Evolutionary conservation across 768 basidiomycete species (phyloP).

Genomic region (Boletus sensibilis): DNA sequence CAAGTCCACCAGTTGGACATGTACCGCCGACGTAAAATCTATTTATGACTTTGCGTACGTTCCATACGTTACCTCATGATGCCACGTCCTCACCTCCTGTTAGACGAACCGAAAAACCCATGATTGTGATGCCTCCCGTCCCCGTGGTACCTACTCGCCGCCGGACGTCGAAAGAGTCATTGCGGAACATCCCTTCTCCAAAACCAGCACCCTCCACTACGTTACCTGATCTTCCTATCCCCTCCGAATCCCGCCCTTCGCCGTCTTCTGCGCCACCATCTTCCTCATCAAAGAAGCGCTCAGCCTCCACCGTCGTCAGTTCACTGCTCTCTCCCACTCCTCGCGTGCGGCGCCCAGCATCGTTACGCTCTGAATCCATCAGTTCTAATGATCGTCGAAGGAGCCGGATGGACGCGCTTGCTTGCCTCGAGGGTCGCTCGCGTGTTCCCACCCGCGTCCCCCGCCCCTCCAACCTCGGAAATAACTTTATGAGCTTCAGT

Average conservation of each 20-base stretch:
- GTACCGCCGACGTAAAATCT: conserved; percentile 11
- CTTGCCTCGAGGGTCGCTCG: conserved; percentile 58
- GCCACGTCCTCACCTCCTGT: neutral
- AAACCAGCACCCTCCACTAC: conserved; percentile 57
- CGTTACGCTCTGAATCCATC: conserved; percentile 36
- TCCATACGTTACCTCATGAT: neutral
- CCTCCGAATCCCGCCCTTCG: neutral
- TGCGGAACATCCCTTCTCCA: conserved; percentile 54
- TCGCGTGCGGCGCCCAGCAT: conserved; percentile 16
- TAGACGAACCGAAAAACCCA: conserved; percentile 30
- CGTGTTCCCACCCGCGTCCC: conserved; percentile 22
- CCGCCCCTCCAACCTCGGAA: conserved; percentile 19
- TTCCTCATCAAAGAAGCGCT: conserved; percentile 3
- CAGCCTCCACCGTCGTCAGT: conserved; percentile 21
- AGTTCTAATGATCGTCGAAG: conserved; percentile 45
- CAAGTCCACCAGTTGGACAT: conserved; percentile 34
- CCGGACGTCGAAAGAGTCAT: conserved; percentile 40
- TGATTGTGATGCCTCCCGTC: conserved; percentile 12
- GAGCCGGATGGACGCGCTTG: conserved; percentile 61
- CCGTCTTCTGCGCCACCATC: neutral
- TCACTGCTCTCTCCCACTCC: conserved; percentile 14
- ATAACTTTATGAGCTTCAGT: conserved; percentile 67
- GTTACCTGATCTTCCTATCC: conserved; percentile 44
- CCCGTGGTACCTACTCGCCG: conserved; percentile 18
- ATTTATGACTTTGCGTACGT: conserved; percentile 15